Conservation (phyloP, 2,329 filamentous ascomycete genomes). For the Shiraia sp. region DNA sequence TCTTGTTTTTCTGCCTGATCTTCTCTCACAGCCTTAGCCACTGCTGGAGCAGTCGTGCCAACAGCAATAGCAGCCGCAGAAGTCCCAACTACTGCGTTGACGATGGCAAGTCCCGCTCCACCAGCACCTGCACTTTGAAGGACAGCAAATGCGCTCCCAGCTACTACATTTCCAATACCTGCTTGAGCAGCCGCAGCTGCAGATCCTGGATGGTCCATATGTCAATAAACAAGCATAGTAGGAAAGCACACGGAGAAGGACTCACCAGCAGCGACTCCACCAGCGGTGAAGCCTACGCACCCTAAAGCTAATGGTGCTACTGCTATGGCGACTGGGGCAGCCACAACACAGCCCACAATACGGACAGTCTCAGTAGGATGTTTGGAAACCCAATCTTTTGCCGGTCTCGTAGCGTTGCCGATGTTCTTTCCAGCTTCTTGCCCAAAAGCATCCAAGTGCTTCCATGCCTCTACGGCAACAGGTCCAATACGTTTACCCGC, state of each 20-base stretch:
- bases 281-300: slow-evolving; percentile 12
- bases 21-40: no score
- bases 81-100: slow-evolving; percentile 3
- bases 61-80: no score
- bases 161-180: slow-evolving; percentile 15
- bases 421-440: slow-evolving; percentile 7
- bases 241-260: not conserved
- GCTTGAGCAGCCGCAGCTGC: slow-evolving; percentile 16
- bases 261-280: slow-evolving; percentile 17
- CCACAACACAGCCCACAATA: slow-evolving; percentile 8
- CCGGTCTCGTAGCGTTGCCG: slow-evolving; percentile 1
- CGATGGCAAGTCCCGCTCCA: slow-evolving; percentile 10
- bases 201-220: slow-evolving; percentile 9
- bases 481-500: slow-evolving; percentile 1
- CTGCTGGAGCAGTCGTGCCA: no score
- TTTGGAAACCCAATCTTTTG: slow-evolving; percentile 13
- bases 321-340: slow-evolving; percentile 8
- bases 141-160: slow-evolving; percentile 17
- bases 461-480: slow-evolving; percentile 8
- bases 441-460: slow-evolving; percentile 5
- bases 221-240: not conserved
- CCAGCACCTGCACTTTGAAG: slow-evolving; percentile 25
- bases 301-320: slow-evolving; percentile 2
- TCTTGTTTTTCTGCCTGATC: no score
- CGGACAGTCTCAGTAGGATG: slow-evolving; percentile 12